These are phyloP conservation scores for Geotrichum citri-aurantii DNA, from an alignment of 1,139 yeast genomes.

Conservation along the genomic window DNA sequence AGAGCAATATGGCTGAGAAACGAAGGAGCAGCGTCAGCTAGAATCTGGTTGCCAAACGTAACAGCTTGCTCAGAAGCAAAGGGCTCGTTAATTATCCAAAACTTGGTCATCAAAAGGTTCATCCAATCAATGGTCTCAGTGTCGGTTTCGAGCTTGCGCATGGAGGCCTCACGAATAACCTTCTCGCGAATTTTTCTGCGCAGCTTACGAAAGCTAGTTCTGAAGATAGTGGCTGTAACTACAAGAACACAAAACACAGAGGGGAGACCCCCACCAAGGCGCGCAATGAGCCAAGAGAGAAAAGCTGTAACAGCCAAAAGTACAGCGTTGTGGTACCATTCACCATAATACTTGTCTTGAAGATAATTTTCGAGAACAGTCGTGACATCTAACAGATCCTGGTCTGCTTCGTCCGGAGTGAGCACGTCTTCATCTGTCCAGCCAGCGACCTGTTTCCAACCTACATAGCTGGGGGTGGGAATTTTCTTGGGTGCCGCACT, in stretches of 20 bases:
- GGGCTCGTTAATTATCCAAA: slow-evolving; percentile 90
- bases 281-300: slow-evolving; percentile 73
- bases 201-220: slow-evolving; percentile 77
- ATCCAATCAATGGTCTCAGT: slow-evolving; percentile 95
- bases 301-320: slow-evolving; percentile 59
- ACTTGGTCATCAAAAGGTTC: slow-evolving; percentile 77
- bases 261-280: slow-evolving; percentile 69
- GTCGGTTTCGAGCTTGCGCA: slow-evolving; percentile 75
- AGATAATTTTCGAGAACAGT: slow-evolving; percentile 67
- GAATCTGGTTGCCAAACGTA: slow-evolving; percentile 74
- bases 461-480: slow-evolving; percentile 38
- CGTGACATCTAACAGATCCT: slow-evolving; percentile 56
- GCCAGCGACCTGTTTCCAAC: slow-evolving; percentile 93
- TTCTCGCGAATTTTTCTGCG: slow-evolving; percentile 68
- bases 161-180: slow-evolving; percentile 79
- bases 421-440: slow-evolving; percentile 67
- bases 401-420: slow-evolving; percentile 55
- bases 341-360: slow-evolving; percentile 75
- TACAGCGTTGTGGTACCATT: slow-evolving; percentile 90
- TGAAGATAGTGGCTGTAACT: slow-evolving; percentile 58
- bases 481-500: not conserved
- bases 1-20: slow-evolving; percentile 79
- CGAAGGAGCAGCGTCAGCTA: slow-evolving; percentile 71
- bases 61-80: slow-evolving; percentile 80
- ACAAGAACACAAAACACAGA: slow-evolving; percentile 70